These are phyloP conservation scores for Begonia peltatifolia DNA, from an alignment of 306 rosid species.

Conservation along the genomic window DNA sequence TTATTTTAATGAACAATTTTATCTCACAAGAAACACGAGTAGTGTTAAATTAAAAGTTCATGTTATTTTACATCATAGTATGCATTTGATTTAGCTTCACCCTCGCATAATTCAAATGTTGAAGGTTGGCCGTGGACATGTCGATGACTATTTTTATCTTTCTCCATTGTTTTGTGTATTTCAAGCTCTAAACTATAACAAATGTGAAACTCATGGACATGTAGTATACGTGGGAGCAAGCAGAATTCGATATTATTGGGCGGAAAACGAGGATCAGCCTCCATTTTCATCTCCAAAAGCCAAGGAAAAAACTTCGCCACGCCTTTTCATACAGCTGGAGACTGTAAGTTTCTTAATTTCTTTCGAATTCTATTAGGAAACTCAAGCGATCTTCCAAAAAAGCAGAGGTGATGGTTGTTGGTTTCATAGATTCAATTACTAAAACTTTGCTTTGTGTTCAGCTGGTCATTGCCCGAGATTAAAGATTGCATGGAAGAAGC, in stretches of 20 bases:
- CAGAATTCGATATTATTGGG: conserved; percentile 69
- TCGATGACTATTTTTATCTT: no score
- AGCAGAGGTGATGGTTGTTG: neutral
- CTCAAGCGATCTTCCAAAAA: no score
- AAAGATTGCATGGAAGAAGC: conserved; percentile 85
- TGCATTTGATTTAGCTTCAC: no score
- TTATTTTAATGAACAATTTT: no score
- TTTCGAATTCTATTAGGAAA: neutral
- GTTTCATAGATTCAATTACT: neutral
- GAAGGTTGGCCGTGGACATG: no score
- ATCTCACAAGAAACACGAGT: no score
- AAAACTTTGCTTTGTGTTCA: conserved; percentile 14
- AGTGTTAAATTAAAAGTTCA: no score
- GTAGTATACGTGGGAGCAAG: conserved; percentile 97
- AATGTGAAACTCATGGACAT: conserved; percentile 1
- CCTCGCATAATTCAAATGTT: no score
- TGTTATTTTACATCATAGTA: no score
- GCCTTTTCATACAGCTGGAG: conserved; percentile 93
- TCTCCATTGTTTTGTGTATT: neutral
- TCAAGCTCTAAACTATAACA: neutral
- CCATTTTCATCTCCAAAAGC: conserved; percentile 67
- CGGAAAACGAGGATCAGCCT: conserved; percentile 85
- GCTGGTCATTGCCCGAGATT: conserved; percentile 95
- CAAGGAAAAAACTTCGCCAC: conserved; percentile 56
- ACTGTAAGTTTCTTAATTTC: conserved; percentile 40